Base-by-base conservation (phyloP, 305 asterid species). In the Solanum hybrid region DNA sequence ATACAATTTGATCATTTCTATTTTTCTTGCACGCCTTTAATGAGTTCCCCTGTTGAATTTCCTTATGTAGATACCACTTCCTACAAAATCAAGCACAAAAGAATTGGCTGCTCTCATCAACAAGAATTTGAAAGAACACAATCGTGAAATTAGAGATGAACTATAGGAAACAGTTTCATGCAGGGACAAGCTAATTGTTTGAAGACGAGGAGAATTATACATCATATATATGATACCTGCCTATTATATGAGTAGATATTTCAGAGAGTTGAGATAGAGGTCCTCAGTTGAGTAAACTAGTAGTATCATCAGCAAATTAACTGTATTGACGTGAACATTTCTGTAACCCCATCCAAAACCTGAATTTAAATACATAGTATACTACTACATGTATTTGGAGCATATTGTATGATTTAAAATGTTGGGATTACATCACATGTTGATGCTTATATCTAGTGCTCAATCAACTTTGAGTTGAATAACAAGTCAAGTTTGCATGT, bases 41-140 rank as follows among this genome's bases (percentile, higher is more conserved):
- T 13, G 36, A 20, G 10, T 37, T 29, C 37, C 35, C 34, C 35
- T n/a, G 79, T 87, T 86, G 34, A 89, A 80, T 34, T 76, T 86
- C n/a, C 91, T 89, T 18, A 4, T 88, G 67, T 51, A 97, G 99
- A 93, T 94, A 89, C 92, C 90, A 90, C 91, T 97, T 80, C 92
- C 98, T 6, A 91, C 95, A 26, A 96, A 95, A 88, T 95, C 98
- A 35, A 90, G 95, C 91, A 88, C 93, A 87, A 97, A 97, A 94
- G 98, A 96, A 0, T 89, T 95, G 92, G 98, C 99, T 39, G 92
- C 95, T 67, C 92, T 94, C 71, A 95, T 96, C 94, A 96, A 97
- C 97, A 94, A 92, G 83, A 89, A 91, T 37, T 88, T 97, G 90
- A 96, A 95, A 94, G 89, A 88, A 31, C 46, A 57, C 3, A 94